Evolutionary conservation across 352 stramenopile genomes (phyloP).

Genomic region (Globisporangium cystogenes): DNA sequence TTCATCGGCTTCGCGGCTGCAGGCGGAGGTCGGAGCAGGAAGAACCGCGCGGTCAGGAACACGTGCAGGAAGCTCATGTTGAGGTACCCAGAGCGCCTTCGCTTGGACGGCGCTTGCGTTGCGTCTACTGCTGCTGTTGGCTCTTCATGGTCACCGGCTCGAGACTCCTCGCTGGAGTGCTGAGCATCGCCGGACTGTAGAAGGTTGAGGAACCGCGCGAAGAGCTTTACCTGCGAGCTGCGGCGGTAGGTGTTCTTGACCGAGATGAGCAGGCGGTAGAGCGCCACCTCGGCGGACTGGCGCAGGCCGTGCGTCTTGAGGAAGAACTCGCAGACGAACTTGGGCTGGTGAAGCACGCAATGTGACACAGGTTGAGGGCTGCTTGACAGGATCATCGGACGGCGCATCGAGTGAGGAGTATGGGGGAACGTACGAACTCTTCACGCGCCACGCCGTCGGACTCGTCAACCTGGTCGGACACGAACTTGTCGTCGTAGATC

Average conservation of each 20-base stretch:
- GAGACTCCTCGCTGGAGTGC: neutral
- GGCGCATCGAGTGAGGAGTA: neutral
- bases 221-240: conserved; percentile 53
- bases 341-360: conserved; percentile 20
- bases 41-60: conserved; percentile 49
- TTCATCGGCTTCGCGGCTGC: conserved; percentile 6
- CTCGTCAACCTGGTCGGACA: conserved; percentile 48
- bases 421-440: conserved; percentile 34
- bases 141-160: neutral
- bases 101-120: conserved; percentile 8
- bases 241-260: conserved; percentile 47
- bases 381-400: too few species aligned
- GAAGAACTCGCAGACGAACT: conserved; percentile 71
- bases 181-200: conserved; percentile 13
- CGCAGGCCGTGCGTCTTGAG: conserved; percentile 59
- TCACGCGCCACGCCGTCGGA: conserved; percentile 52
- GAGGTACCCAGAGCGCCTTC: conserved; percentile 28
- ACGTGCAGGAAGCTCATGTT: conserved; percentile 63
- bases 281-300: conserved; percentile 53
- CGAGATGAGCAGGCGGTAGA: conserved; percentile 70
- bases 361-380: too few species aligned
- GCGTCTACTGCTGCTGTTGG: neutral
- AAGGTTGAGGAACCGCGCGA: conserved; percentile 58
- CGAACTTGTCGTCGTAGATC: conserved; percentile 79
- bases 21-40: conserved; percentile 28